Evolutionary conservation across 108 stramenopile species (phyloP), one percentile per base, ranked within the genome.

Genomic region (Fragilaria crotonensis): DNA sequence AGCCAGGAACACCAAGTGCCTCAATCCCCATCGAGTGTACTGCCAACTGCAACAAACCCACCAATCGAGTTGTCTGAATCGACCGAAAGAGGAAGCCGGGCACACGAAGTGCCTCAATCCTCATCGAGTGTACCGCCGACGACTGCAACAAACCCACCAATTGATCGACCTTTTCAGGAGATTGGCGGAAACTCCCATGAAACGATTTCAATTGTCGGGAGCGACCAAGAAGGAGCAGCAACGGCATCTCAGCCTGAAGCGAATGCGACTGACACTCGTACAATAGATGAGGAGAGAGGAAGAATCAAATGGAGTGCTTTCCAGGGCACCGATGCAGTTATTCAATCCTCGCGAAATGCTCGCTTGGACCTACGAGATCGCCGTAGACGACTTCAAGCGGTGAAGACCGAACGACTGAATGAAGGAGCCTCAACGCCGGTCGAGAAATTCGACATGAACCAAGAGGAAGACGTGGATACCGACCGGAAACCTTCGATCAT

Each of bases 271-370:
- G n/a, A n/a, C n/a, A n/a, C n/a, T n/a, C n/a, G n/a, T n/a, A n/a
- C n/a, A n/a, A n/a, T n/a, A n/a, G n/a, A n/a, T n/a, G n/a, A n/a
- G n/a, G n/a, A n/a, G n/a, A n/a, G n/a, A n/a, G n/a, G n/a, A n/a
- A n/a, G n/a, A n/a, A 41, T 54, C 19, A 52, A 64, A 22, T 77
- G 76, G 76, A 62, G 48, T 26, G 51, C 64, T 14, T 77, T 77
- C 50, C 28, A 52, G 36, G 72, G 72, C 26, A 73, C 76, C 7
- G 56, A 65, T 29, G 48, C 63, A 47, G 59, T 77, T 26, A 66
- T 77, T 22, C 41, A 36, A 49, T 52, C 59, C 44, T 64, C 62
- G 21, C 54, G 49, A 19, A 50, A 73, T 29, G 62, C 72, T 22
- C 41, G 58, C 33, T 33, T 51, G 26, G 32, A 57, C 29, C 14